Base-by-base conservation (phyloP, 1,284 basidiomycete genomes). In the Cutaneotrichosporon dermatis region DNA sequence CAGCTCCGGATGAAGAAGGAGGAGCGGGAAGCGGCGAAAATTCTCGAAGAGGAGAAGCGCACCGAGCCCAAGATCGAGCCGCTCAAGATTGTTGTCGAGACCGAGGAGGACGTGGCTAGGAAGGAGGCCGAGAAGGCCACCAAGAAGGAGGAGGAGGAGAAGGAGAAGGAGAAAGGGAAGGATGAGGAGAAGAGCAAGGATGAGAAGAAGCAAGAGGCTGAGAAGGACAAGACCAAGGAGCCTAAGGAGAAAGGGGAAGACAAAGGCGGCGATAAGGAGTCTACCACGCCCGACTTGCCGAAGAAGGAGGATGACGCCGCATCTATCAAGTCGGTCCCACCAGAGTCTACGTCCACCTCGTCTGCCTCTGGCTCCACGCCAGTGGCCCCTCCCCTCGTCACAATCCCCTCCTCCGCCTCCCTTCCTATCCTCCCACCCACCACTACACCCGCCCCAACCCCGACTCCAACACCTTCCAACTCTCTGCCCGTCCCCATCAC, bases 1-100 rank as follows among this genome's bases (percentile, higher is more conserved):
- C 81, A 81, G 44, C 83, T 87, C 6, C 88, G 88, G 63, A 80
- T 81, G 49, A 84, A 83, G 36, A 90, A 90, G 84, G 90, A 94
- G 68, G 89, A 93, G 36, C 78, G 77, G 43, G 80, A 80, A 62
- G 79, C 79, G 57, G 89, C 89, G 63, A 82, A 90, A 41, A 85
- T 94, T 50, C 81, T 86, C 41, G 81, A 85, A 45, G 92, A 91
- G 74, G 91, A 95, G 74, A 82, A 60, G 33, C 56, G 51, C 2
- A 51, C 60, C 62, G 72, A 72, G 45, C 51, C 25, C 5, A 70
- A 66, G 58, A 49, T 9, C 35, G 58, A 71, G 51, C 45, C 60
- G 16, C 37, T 62, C n/a, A 64, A 55, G 34, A 48, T 57, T 25
- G 43, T 51, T 25, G 40, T 56, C 35, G 46, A 56, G 33, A 25